Evolutionary conservation across 225 moss, liverwort and hornwort species (phyloP).

Genomic region (Physcomitrellopsis africana): DNA sequence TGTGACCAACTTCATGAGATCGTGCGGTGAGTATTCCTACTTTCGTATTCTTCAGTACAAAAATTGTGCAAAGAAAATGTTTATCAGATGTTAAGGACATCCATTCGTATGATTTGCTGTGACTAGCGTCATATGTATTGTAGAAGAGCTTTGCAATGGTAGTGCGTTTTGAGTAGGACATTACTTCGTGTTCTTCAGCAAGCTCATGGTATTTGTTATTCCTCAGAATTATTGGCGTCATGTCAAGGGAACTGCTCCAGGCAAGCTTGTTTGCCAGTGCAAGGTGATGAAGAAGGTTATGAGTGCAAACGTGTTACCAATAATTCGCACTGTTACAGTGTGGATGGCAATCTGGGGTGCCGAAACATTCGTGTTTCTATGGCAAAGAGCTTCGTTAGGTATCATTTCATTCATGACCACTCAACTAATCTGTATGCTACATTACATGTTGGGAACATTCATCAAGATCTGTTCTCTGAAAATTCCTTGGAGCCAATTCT

Average conservation of each 20-base stretch:
- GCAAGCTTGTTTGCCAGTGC: constrained; percentile 43
- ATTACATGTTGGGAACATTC: not conserved
- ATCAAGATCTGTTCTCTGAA: not conserved
- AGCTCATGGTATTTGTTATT: constrained; percentile 5
- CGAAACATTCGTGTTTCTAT: constrained; percentile 30
- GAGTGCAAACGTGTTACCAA: constrained; percentile 35
- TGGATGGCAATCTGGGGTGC: constrained; percentile 34
- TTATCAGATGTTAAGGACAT: not conserved
- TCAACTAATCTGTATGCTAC: not conserved
- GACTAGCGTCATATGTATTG: too few relatives aligned
- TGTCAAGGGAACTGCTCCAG: constrained; percentile 42
- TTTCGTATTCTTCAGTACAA: too few relatives aligned
- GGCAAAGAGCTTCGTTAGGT: constrained; percentile 42
- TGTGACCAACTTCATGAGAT: constrained; percentile 18
- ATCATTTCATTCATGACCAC: not conserved
- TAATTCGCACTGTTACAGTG: constrained; percentile 27
- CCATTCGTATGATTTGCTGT: not conserved
- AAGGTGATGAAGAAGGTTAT: constrained; percentile 31
- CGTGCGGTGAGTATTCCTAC: not conserved
- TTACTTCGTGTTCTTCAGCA: not conserved
- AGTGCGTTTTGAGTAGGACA: too few relatives aligned
- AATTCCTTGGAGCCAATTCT: not conserved
- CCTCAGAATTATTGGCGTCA: constrained; percentile 37
- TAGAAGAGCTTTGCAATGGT: too few relatives aligned
- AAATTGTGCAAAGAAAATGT: too few relatives aligned